Base-by-base conservation (phyloP, 2,329 filamentous ascomycete genomes). In the Colletotrichum sp. region DNA sequence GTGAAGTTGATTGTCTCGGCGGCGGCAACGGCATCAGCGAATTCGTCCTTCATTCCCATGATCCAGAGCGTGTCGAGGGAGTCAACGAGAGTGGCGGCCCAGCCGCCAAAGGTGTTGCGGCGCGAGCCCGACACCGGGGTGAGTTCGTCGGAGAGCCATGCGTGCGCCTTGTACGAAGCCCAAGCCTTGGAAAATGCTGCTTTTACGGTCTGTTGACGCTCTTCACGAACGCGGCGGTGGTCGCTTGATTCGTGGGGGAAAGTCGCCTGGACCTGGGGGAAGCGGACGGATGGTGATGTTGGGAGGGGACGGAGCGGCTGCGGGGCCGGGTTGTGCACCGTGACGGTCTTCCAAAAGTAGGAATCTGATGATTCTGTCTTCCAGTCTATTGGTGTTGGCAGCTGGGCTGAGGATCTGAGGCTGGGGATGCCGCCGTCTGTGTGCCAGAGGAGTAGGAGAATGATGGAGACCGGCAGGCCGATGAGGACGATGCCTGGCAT, bases 51-150 rank as follows among this genome's bases (percentile, higher is more conserved):
- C 57, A 93, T 82, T 8, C 83, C 91, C 91, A 93, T 92, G 61
- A 93, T 92, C 86, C 88, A 90, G 4, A 93, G 86, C 0, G 91
- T 92, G 76, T 93, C 91, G 67, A 93, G 85, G 0, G 88, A 84
- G 79, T 93, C 92, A 28, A 93, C 88, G 66, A 93, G 81, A 0
- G 91, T 92, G 4, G 91, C 91, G 1, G 86, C 90, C 87, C 90
- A 92, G 28, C 88, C 88, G 12, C 89, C 88, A 78, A 90, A 90
- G 0, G 83, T 82, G 71, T 89, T 86, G 73, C 86, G 88, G 21
- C 80, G 84, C n/a, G 80, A 79, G 55, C 88, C 89, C 21, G 85
- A 85, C 4, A 91, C 82, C 13, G 90, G 90, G 30, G 82, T 80
- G 10, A 91, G 80, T 81, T 91, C 90, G 76, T 92, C 90, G 18